These are phyloP conservation scores for Cryptococcus amylolentus DNA, from an alignment of 1,284 basidiomycete genomes.

Conservation along the genomic window DNA sequence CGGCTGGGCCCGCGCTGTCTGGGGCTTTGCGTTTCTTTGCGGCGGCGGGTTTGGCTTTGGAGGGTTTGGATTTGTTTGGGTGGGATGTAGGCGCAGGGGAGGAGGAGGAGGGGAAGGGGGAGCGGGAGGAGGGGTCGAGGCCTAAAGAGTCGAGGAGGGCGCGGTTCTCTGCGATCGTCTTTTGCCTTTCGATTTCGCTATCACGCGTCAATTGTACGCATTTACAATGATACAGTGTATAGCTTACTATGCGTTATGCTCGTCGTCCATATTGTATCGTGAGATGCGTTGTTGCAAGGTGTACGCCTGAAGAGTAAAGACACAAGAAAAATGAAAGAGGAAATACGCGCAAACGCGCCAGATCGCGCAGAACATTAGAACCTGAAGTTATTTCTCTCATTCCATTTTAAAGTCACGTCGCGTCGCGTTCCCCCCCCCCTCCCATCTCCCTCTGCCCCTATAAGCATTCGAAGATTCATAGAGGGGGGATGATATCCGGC, in stretches of 20 bases:
- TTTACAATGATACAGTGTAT: background rate
- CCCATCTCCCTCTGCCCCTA: too few species aligned
- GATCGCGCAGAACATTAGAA: background rate
- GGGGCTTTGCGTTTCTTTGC: slow-evolving; percentile 27
- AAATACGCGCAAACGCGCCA: background rate
- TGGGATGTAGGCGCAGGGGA: slow-evolving; percentile 6
- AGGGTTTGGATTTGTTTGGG: slow-evolving; percentile 6
- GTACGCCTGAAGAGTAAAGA: too few species aligned
- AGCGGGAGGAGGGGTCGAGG: slow-evolving; percentile 29
- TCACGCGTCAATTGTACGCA: too few species aligned
- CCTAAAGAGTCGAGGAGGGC: slow-evolving; percentile 48
- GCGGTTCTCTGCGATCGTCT: slow-evolving; percentile 49
- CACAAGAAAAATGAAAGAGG: too few species aligned
- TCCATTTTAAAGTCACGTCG: too few species aligned
- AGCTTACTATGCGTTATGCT: background rate
- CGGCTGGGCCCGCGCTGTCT: background rate
- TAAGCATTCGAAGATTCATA: too few species aligned
- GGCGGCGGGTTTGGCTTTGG: slow-evolving; percentile 13
- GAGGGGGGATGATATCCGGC: slow-evolving; percentile 57
- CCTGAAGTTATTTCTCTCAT: too few species aligned
- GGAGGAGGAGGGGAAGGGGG: background rate
- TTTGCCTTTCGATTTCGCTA: slow-evolving; percentile 48
- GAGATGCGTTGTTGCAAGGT: too few species aligned
- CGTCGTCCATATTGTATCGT: too few species aligned
- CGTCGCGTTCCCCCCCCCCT: too few species aligned